A percentile compares a stretch with the other conserved stretches of the same genome.
Conservation (phyloP, 129 eudicot species). For the Escallonia rubra region DNA sequence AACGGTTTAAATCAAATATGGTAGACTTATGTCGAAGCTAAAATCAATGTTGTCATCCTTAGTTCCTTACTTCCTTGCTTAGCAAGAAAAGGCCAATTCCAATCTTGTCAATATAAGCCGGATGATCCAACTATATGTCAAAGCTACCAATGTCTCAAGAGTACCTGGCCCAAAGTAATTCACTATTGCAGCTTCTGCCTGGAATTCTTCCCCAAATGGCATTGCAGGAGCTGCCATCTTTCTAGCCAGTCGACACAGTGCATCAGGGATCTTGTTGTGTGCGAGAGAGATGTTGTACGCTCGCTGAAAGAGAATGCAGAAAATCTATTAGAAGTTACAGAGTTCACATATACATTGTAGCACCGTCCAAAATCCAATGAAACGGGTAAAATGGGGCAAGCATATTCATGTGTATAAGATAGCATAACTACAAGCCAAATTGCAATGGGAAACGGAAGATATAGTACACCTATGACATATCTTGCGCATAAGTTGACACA, state of each 20-base stretch:
- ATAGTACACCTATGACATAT: too few relatives aligned
- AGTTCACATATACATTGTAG: too few relatives aligned
- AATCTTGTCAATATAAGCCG: background rate
- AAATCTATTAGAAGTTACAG: background rate
- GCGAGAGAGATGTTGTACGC: conserved; percentile 73
- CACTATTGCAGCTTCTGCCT: conserved; percentile 91
- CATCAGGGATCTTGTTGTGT: conserved; percentile 80
- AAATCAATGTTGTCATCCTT: too few relatives aligned
- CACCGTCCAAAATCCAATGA: too few relatives aligned
- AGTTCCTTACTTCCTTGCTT: too few relatives aligned
- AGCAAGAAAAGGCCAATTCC: background rate
- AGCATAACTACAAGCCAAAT: too few relatives aligned
- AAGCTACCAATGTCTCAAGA: background rate
- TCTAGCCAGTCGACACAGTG: conserved; percentile 66
- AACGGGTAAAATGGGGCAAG: too few relatives aligned
- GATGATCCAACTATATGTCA: background rate
- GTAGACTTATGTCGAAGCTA: too few relatives aligned
- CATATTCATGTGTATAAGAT: too few relatives aligned
- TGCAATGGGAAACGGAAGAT: too few relatives aligned
- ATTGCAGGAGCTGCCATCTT: conserved; percentile 79
- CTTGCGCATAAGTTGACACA: too few relatives aligned
- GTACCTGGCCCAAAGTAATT: conserved; percentile 86
- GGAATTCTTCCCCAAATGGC: conserved; percentile 68
- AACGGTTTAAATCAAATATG: background rate
- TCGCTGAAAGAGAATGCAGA: conserved; percentile 44